These are phyloP conservation scores for Syzygium oleosum DNA, from an alignment of 345 rosid species.

Conservation along the genomic window DNA sequence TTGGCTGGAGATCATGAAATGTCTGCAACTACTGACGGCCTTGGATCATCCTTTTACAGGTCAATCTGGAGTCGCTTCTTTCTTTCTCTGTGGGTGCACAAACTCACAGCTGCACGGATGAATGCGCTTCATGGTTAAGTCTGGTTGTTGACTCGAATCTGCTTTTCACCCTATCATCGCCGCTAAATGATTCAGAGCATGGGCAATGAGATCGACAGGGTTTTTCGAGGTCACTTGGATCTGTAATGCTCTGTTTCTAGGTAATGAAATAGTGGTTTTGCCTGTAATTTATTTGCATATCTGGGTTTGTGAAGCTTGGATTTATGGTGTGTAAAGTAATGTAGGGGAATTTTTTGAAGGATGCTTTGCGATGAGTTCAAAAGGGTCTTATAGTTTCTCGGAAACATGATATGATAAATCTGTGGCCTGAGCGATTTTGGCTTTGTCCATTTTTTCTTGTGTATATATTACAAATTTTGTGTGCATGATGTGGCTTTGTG, in stretches of 20 bases:
- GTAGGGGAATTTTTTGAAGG: background rate
- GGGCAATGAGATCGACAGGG: background rate
- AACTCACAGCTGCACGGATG: background rate
- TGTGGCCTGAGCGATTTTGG: background rate
- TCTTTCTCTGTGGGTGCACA: background rate
- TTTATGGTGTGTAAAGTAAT: background rate
- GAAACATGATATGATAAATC: background rate
- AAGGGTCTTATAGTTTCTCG: background rate
- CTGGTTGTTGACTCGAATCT: background rate
- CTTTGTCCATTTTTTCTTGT: background rate
- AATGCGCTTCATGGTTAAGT: background rate
- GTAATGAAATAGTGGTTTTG: background rate
- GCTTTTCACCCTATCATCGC: background rate
- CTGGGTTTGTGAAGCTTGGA: background rate
- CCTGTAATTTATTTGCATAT: background rate
- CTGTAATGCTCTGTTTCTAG: background rate
- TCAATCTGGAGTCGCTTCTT: background rate
- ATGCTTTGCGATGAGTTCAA: background rate
- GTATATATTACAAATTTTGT: background rate
- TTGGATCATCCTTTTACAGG: background rate
- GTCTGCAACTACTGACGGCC: background rate
- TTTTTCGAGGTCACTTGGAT: background rate
- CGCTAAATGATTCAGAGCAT: fast-evolving
- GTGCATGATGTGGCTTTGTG: background rate
- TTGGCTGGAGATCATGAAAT: background rate